phyloP scores from a whole-genome alignment of 176 grass and related monocot genomes.

The Triticum urartu region DNA sequence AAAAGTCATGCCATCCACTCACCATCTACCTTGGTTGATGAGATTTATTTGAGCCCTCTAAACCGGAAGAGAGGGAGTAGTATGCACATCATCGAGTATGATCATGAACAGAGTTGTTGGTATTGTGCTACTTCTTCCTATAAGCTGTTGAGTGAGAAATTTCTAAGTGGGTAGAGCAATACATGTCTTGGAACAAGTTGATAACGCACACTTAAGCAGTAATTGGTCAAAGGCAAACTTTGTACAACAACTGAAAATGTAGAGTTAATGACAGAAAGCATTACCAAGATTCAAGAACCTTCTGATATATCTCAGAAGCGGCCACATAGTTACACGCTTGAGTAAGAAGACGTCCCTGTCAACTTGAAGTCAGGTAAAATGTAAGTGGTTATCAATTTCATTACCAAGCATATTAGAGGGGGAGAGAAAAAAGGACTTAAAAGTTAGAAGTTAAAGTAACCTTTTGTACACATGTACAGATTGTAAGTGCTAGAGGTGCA shows the following conservation, averaged over 20 bases:
- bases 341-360: conserved; percentile 94
- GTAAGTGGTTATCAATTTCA: conserved; percentile 44
- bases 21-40: too few species aligned
- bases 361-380: conserved; percentile 81
- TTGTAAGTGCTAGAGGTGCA: neutral
- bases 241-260: conserved; percentile 12
- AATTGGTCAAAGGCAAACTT: neutral
- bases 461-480: neutral
- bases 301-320: conserved; percentile 78
- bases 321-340: conserved; percentile 63
- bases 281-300: conserved; percentile 85
- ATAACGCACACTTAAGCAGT: neutral
- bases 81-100: neutral
- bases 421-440: neutral
- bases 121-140: neutral
- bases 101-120: neutral
- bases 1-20: too few species aligned
- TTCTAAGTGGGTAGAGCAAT: neutral
- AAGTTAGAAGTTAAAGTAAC: neutral
- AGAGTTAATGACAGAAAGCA: conserved; percentile 10
- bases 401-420: neutral
- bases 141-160: neutral
- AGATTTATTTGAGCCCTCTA: too few species aligned
- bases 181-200: neutral
- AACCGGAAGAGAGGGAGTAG: too few species aligned